Evolutionary conservation across 2,329 filamentous ascomycete species (phyloP), one percentile per base, ranked within the genome.

Genomic region (Paraphaeosphaeria sporulosa): DNA sequence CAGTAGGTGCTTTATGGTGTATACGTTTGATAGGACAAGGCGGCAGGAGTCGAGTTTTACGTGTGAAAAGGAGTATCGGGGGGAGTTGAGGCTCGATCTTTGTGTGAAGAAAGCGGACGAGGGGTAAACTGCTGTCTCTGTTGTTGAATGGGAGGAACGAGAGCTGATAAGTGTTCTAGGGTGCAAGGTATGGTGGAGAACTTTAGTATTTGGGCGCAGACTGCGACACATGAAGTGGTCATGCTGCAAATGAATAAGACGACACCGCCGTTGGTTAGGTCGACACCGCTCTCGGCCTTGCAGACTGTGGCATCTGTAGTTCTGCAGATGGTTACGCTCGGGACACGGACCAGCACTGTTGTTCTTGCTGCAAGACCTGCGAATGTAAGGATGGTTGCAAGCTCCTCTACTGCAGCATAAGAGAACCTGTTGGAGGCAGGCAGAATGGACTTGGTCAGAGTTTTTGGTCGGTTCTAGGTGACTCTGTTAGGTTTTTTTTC

Each of bases 21-120:
- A 69, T 25, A 63, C 44, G 15, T 71, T 59, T 44, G 68, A 71
- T 55, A 30, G 60, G 53, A 62, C 64, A 13, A 55, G 65, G 36
- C 34, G 52, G 36, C 50, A 53, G 9, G 68, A 69, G 48, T 52
- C 65, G n/a, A 64, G 48, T 48, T 58, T 61, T 19, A 36, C 49
- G 9, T 71, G 68, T 58, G 38, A 48, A 15, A 50, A 23, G 13
- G 66, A 63, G 44, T 69, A 64, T 44, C 38, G 43, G 9, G 68
- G 66, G 6, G 52, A 69, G 44, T 62, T 65, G 53, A 51, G 57
- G 30, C 40, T 65, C 34, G 60, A 61, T 38, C 43, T 67, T 13
- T 67, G 63, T 55, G 57, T 48, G 9, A 19, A 25, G 30, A 10
- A 38, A 2, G 46, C 40, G 13, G 47, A 40, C 17, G 43, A 25